These are phyloP conservation scores for Alternaria incomplexa DNA, from an alignment of 2,329 filamentous ascomycete species.

Conservation along the genomic window DNA sequence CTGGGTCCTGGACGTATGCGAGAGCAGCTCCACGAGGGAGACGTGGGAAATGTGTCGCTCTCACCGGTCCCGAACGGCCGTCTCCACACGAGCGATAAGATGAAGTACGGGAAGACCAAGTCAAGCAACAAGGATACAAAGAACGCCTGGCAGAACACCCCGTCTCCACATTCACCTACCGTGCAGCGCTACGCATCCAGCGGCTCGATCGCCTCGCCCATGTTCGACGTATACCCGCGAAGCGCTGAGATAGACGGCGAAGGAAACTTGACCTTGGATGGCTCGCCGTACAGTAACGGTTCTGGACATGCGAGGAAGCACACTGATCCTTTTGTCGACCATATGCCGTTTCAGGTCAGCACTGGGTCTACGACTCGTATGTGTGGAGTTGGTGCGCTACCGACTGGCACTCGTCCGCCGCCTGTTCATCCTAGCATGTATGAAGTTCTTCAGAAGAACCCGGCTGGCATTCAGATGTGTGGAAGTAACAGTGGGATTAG, in stretches of 20 bases:
- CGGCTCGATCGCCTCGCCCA: neutral
- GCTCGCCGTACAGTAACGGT: neutral
- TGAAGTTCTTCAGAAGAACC: neutral
- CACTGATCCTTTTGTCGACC: slow-evolving; percentile 13
- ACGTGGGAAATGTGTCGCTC: neutral
- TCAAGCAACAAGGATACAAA: neutral
- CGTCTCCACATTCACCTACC: neutral
- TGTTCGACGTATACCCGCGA: neutral
- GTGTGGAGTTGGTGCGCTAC: neutral
- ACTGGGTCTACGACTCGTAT: neutral
- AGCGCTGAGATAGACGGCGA: neutral
- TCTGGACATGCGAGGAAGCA: slow-evolving; percentile 2
- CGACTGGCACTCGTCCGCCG: neutral
- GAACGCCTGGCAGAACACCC: neutral
- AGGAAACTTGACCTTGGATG: neutral
- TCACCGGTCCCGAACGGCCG: neutral
- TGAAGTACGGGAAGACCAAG: neutral
- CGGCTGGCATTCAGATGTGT: neutral
- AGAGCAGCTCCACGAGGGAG: neutral
- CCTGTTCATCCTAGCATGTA: neutral
- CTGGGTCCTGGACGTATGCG: neutral
- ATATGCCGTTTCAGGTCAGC: neutral
- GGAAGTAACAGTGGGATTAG: neutral
- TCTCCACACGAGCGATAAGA: neutral
- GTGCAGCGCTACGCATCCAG: neutral